Evolutionary conservation across 768 basidiomycete genomes (phyloP).

Genomic region (Podaxis sp.): DNA sequence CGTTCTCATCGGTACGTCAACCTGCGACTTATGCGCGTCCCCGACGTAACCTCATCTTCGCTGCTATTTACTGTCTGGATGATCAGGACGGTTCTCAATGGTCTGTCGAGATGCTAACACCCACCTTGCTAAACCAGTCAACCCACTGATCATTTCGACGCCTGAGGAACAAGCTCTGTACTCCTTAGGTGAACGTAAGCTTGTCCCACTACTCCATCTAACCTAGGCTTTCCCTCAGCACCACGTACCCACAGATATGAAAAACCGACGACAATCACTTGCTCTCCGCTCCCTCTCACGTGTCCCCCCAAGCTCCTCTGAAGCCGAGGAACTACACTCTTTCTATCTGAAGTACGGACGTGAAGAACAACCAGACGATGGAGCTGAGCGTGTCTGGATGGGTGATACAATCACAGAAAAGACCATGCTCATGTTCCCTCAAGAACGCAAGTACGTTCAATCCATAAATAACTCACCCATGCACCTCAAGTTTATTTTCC

Average conservation of each 20-base stretch:
- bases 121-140: slow-evolving; percentile 62
- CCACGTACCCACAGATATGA: slow-evolving; percentile 46
- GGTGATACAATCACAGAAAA: slow-evolving; percentile 70
- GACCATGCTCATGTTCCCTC: slow-evolving; percentile 80
- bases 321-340: slow-evolving; percentile 68
- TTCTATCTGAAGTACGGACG: slow-evolving; percentile 64
- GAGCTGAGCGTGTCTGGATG: slow-evolving; percentile 63
- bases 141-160: slow-evolving; percentile 57
- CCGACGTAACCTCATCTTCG: neutral
- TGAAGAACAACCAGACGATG: slow-evolving; percentile 21
- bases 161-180: slow-evolving; percentile 64
- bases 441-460: slow-evolving; percentile 71
- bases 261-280: slow-evolving; percentile 51
- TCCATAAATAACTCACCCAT: neutral
- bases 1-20: slow-evolving; percentile 57
- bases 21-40: neutral
- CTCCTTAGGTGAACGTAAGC: slow-evolving; percentile 65
- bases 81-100: slow-evolving; percentile 86
- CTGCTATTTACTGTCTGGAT: too few species aligned
- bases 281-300: slow-evolving; percentile 63
- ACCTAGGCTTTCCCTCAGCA: neutral
- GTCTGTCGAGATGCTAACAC: slow-evolving; percentile 75
- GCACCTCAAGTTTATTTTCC: neutral
- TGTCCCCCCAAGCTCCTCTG: slow-evolving; percentile 71
- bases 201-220: slow-evolving; percentile 13